A percentile compares a stretch with the other conserved stretches of the same genome.
phyloP scores from a whole-genome alignment of 192 early-diverging fungal species.

The Linnemannia schmuckeri region DNA sequence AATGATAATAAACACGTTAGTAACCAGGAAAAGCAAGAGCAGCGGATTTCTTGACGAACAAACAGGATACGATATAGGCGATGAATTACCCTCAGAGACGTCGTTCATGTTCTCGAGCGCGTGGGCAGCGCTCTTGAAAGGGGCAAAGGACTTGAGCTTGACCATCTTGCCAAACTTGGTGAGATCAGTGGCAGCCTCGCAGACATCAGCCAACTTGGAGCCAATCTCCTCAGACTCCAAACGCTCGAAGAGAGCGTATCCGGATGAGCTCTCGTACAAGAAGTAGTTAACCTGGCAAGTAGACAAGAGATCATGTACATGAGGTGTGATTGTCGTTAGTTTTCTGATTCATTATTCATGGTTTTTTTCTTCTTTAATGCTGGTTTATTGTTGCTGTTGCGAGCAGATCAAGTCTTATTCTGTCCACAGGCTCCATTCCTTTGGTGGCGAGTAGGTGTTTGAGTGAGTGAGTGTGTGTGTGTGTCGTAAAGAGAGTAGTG shows the following conservation, averaged over 20 bases:
- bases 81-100: constrained; percentile 90
- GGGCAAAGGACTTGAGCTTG: constrained; percentile 94
- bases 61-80: neutral
- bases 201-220: constrained; percentile 90
- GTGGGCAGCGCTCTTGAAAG: constrained; percentile 97
- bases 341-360: constrained; percentile 1
- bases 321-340: neutral
- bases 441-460: neutral
- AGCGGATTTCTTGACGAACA: neutral
- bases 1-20: neutral
- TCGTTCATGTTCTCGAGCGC: constrained; percentile 99
- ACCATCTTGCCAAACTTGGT: constrained; percentile 92
- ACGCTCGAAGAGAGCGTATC: constrained; percentile 97
- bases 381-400: neutral
- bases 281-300: constrained; percentile 70
- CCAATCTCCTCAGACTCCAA: constrained; percentile 96
- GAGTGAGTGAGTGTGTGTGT: neutral
- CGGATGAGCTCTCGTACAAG: constrained; percentile 95
- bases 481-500: neutral
- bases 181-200: constrained; percentile 84
- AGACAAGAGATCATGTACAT: neutral
- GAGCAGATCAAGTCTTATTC: neutral
- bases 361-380: neutral
- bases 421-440: neutral
- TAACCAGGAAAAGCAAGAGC: neutral